Percentiles rank a stretch among this genome's conserved stretches.
Conservation (phyloP, 2,329 filamentous ascomycete species). For the Drechslera avenae region DNA sequence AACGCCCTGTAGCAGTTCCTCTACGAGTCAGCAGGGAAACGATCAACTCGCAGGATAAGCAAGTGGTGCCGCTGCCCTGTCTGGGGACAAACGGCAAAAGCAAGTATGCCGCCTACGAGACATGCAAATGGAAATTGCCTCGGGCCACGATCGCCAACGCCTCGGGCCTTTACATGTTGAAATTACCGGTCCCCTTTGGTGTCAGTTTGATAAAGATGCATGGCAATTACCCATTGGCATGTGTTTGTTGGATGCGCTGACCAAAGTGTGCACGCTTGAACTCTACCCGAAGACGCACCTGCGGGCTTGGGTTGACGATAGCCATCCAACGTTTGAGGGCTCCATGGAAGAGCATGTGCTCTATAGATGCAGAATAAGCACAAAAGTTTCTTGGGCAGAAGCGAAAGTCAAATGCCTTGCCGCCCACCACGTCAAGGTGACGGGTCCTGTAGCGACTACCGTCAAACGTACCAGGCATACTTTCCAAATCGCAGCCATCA, state of each 20-base stretch:
- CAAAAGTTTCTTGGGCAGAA: conserved; percentile 2
- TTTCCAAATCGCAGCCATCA: no score
- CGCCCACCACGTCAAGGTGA: neutral
- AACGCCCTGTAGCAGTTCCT: neutral
- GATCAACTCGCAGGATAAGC: neutral
- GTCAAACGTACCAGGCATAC: neutral
- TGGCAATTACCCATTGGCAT: neutral
- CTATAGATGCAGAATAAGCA: neutral
- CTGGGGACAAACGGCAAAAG: neutral
- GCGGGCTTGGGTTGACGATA: neutral
- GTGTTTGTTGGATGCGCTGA: neutral
- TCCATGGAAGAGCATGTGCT: neutral
- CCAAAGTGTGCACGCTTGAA: no score
- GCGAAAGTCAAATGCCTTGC: conserved; percentile 6
- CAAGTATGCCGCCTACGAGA: conserved; percentile 5
- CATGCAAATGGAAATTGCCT: neutral
- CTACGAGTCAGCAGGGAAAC: conserved; percentile 4
- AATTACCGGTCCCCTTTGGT: neutral
- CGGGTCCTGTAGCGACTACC: neutral
- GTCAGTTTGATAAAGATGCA: neutral
- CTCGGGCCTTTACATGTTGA: neutral
- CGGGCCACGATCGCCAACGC: neutral
- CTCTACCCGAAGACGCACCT: no score
- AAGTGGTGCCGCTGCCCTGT: neutral
- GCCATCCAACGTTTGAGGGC: neutral